Percentiles rank a stretch among this genome's conserved stretches.
phyloP scores from a whole-genome alignment of 2,329 filamentous ascomycete species.

The Fusarium mangiferae region DNA sequence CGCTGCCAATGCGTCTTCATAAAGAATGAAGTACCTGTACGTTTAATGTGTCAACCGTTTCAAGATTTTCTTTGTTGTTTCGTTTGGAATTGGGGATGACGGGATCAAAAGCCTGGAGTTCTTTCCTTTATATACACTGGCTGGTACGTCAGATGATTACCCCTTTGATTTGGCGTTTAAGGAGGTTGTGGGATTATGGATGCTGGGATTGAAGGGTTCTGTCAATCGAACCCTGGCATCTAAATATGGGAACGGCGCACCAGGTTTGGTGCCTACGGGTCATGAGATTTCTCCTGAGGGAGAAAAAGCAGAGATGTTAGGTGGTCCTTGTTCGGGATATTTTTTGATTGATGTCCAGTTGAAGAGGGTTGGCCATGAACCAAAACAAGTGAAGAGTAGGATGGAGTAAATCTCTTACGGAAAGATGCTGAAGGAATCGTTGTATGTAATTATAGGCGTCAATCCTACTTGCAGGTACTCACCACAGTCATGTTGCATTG shows the following conservation, averaged over 20 bases:
- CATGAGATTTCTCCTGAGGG: slow-evolving; percentile 13
- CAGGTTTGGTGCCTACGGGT: slow-evolving; percentile 18
- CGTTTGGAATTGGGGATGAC: slow-evolving; percentile 30
- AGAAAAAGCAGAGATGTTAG: slow-evolving; percentile 5
- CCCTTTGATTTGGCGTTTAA: slow-evolving; percentile 42
- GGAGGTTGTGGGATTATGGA: slow-evolving; percentile 31
- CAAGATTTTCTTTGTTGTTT: slow-evolving; percentile 32
- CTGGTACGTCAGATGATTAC: slow-evolving; percentile 38
- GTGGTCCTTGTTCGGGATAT: not conserved
- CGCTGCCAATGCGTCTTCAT: slow-evolving; percentile 45
- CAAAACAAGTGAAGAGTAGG: slow-evolving; percentile 10
- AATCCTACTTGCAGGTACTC: slow-evolving; percentile 14
- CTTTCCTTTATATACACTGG: slow-evolving; percentile 43
- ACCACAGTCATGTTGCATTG: slow-evolving; percentile 26
- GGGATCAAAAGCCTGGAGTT: slow-evolving; percentile 48
- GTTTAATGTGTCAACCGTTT: slow-evolving; percentile 35
- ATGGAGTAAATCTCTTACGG: slow-evolving; percentile 2
- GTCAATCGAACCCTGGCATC: slow-evolving; percentile 8
- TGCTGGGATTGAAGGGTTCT: slow-evolving; percentile 19
- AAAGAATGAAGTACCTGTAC: slow-evolving; percentile 42
- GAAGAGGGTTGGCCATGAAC: slow-evolving; percentile 6
- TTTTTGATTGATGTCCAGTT: not conserved
- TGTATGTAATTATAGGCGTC: slow-evolving; percentile 43
- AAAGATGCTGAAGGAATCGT: slow-evolving; percentile 7
- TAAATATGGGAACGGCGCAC: slow-evolving; percentile 21